A percentile compares a stretch with the other conserved stretches of the same genome.
phyloP scores from a whole-genome alignment of 495 filamentous ascomycete species.

The Annulohypoxylon stygium region DNA sequence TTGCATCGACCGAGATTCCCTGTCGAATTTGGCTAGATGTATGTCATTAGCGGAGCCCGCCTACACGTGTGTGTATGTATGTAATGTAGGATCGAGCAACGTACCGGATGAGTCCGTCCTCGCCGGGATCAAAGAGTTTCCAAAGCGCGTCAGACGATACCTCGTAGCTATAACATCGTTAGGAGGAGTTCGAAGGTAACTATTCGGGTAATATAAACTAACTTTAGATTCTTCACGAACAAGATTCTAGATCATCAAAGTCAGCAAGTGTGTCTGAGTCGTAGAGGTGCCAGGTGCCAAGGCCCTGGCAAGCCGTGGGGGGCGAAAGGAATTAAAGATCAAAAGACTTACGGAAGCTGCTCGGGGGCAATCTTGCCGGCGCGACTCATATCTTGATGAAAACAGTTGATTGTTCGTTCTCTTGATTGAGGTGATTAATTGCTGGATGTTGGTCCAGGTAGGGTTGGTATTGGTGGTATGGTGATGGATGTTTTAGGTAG shows the following conservation, averaged over 20 bases:
- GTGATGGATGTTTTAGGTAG: conserved; percentile 33
- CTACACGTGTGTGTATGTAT: background rate
- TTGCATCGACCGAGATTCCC: conserved; percentile 96
- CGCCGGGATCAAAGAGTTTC: conserved; percentile 54
- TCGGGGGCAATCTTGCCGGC: conserved; percentile 88
- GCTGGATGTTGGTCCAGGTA: conserved; percentile 43
- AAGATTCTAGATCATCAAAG: conserved; percentile 47
- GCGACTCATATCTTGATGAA: conserved; percentile 74
- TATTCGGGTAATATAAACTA: conserved; percentile 19
- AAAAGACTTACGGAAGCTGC: conserved; percentile 80
- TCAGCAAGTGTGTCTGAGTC: conserved; percentile 34
- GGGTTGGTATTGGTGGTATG: conserved; percentile 33
- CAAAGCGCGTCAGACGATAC: conserved; percentile 53
- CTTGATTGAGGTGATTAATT: conserved; percentile 27
- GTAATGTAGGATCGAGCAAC: conserved; percentile 6
- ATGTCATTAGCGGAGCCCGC: conserved; percentile 49
- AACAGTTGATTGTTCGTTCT: conserved; percentile 29
- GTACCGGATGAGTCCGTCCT: conserved; percentile 53
- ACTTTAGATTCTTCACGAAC: conserved; percentile 55
- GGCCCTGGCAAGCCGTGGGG: background rate
- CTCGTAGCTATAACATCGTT: conserved; percentile 47
- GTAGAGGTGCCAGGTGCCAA: background rate
- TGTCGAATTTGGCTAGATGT: conserved; percentile 90
- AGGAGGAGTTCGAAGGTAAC: conserved; percentile 15
- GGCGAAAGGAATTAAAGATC: conserved; percentile 20